These are phyloP conservation scores for Cutaneotrichosporon cavernicola DNA, from an alignment of 1,284 basidiomycete species.

Conservation along the genomic window DNA sequence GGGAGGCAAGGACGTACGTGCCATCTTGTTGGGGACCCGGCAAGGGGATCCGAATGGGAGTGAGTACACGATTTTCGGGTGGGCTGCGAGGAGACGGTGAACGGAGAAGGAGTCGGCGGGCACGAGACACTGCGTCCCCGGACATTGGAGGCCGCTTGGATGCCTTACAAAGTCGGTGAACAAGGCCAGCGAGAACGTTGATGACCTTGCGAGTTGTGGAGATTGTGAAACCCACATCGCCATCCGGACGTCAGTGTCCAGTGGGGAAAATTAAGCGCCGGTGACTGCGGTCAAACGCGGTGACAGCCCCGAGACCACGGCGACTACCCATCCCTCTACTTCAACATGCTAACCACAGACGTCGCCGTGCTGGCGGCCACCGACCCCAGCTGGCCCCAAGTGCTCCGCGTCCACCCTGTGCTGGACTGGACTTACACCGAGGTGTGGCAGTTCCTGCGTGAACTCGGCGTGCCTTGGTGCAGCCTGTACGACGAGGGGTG, in stretches of 20 bases:
- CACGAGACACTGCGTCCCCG: too few relatives aligned
- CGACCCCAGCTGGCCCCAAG: slow-evolving; percentile 82
- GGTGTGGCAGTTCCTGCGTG: slow-evolving; percentile 83
- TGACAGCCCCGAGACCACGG: too few relatives aligned
- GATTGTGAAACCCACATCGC: too few relatives aligned
- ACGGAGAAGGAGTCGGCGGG: not conserved
- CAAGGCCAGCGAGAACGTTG: too few relatives aligned
- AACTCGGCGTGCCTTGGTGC: slow-evolving; percentile 79
- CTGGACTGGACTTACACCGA: slow-evolving; percentile 90
- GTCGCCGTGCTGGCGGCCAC: slow-evolving; percentile 73
- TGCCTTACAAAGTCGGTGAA: too few relatives aligned
- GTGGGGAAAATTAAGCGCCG: too few relatives aligned
- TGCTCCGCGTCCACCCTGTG: slow-evolving; percentile 91
- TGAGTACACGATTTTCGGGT: slow-evolving; percentile 53
- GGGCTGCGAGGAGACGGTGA: not conserved
- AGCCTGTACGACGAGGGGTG: slow-evolving; percentile 86
- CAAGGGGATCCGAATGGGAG: slow-evolving; percentile 89
- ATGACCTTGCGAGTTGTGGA: too few relatives aligned
- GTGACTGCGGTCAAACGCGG: too few relatives aligned
- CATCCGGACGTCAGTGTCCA: too few relatives aligned
- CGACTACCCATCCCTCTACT: not conserved
- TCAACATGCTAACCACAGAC: slow-evolving; percentile 39
- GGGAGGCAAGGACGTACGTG: slow-evolving; percentile 58
- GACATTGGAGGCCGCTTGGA: too few relatives aligned
- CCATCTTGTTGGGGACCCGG: slow-evolving; percentile 85